Evolutionary conservation across 2,329 filamentous ascomycete species (phyloP).

Genomic region (Blastomyces emzantsi): DNA sequence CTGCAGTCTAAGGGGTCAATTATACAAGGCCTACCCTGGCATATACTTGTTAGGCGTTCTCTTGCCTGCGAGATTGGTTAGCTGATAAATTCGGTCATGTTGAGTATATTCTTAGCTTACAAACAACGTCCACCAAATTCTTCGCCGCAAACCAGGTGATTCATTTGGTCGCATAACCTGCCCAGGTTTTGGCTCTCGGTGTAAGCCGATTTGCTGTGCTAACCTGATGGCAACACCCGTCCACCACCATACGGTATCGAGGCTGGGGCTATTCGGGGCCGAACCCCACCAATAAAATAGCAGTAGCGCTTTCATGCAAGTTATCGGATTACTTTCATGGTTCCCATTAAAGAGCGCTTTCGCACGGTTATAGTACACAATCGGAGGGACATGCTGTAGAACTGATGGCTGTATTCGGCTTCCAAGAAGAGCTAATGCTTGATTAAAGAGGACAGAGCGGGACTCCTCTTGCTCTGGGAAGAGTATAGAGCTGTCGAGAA

Average conservation of each 20-base stretch:
- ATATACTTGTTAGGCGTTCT: conserved; percentile 35
- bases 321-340: conserved; percentile 32
- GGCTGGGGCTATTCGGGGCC: conserved; percentile 31
- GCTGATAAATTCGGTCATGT: not conserved
- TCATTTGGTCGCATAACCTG: conserved; percentile 17
- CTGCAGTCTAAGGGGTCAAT: conserved; percentile 38
- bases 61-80: conserved; percentile 17
- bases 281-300: conserved; percentile 42
- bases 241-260: conserved; percentile 41
- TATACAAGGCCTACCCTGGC: conserved; percentile 38
- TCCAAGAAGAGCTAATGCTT: conserved; percentile 34
- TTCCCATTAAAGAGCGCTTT: conserved; percentile 36
- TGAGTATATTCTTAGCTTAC: conserved; percentile 11
- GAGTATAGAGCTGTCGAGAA: conserved; percentile 29
- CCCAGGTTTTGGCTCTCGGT: conserved; percentile 29
- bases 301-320: conserved; percentile 30
- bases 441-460: conserved; percentile 28
- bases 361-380: conserved; percentile 35
- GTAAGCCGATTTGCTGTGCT: conserved; percentile 39
- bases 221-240: conserved; percentile 37
- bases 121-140: conserved; percentile 40
- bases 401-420: conserved; percentile 38
- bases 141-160: conserved; percentile 25
- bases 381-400: conserved; percentile 32
- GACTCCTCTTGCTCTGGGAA: conserved; percentile 19